Conservation (phyloP, 129 eudicot species). For the Ambrosia artemisiifolia region DNA sequence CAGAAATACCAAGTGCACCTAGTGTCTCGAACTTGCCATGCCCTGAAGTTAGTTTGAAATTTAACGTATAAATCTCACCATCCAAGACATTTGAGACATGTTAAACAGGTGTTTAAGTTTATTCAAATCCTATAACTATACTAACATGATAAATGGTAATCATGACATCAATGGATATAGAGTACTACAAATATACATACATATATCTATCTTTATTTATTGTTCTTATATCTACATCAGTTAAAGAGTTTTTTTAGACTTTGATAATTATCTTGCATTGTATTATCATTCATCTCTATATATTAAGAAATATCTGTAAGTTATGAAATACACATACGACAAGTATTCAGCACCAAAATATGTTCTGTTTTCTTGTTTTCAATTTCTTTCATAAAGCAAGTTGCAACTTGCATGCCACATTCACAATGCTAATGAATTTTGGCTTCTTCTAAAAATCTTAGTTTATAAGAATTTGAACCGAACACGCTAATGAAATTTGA, state of each 20-base stretch:
- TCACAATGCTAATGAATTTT: background rate
- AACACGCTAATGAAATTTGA: conserved; percentile 1
- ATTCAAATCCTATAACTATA: conserved; percentile 17
- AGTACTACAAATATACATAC: background rate
- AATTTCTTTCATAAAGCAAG: background rate
- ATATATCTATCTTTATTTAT: no score
- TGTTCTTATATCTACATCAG: no score
- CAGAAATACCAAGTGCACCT: conserved; percentile 95
- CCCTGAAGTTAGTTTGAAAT: conserved; percentile 46
- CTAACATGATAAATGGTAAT: conserved; percentile 19
- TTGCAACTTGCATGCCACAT: background rate
- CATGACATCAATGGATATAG: background rate
- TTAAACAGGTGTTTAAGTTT: background rate
- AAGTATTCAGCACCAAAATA: no score
- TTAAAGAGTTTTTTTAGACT: no score
- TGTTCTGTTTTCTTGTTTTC: no score
- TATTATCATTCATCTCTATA: no score
- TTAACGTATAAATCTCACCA: background rate
- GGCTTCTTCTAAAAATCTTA: background rate
- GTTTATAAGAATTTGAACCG: background rate
- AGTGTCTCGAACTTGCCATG: conserved; percentile 98
- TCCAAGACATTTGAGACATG: background rate
- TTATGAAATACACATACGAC: no score
- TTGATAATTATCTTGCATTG: no score
- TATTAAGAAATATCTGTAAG: no score